phyloP scores from a whole-genome alignment of 768 basidiomycete genomes.

The Kwoniella dejecticola region DNA sequence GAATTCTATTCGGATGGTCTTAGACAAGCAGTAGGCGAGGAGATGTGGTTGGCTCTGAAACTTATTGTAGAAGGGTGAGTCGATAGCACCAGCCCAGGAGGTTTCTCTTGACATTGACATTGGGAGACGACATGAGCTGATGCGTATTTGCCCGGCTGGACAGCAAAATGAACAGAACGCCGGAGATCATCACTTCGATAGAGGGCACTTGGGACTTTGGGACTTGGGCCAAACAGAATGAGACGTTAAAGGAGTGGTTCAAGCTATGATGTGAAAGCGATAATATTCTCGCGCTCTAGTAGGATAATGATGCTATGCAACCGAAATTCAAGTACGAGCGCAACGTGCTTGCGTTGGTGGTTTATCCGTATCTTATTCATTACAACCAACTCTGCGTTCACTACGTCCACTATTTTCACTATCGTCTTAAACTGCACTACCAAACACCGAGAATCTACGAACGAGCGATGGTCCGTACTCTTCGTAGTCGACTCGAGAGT shows the following conservation, averaged over 20 bases:
- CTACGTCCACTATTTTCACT: background rate
- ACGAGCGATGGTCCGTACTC: conserved; percentile 56
- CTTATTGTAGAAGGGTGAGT: conserved; percentile 1
- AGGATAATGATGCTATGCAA: too few species aligned
- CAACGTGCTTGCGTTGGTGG: too few species aligned
- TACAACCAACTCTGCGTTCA: conserved; percentile 18
- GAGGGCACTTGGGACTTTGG: conserved; percentile 1
- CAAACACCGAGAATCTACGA: conserved; percentile 54
- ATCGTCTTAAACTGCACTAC: conserved; percentile 42
- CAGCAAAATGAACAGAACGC: background rate
- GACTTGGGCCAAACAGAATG: background rate
- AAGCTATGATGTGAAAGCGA: background rate
- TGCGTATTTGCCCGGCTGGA: too few species aligned
- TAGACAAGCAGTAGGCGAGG: background rate
- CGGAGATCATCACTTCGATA: background rate
- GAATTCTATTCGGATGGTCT: background rate
- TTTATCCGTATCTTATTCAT: conserved; percentile 13
- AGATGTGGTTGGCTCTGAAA: conserved; percentile 3
- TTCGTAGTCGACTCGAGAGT: conserved; percentile 85
- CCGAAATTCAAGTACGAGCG: too few species aligned
- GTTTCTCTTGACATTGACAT: too few species aligned
- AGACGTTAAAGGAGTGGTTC: conserved; percentile 5
- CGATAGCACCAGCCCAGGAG: background rate
- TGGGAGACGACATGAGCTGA: too few species aligned
- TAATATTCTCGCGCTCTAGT: too few species aligned